Evolutionary conservation across 768 basidiomycete species (phyloP).

Genomic region (Mycena sanguinolenta): DNA sequence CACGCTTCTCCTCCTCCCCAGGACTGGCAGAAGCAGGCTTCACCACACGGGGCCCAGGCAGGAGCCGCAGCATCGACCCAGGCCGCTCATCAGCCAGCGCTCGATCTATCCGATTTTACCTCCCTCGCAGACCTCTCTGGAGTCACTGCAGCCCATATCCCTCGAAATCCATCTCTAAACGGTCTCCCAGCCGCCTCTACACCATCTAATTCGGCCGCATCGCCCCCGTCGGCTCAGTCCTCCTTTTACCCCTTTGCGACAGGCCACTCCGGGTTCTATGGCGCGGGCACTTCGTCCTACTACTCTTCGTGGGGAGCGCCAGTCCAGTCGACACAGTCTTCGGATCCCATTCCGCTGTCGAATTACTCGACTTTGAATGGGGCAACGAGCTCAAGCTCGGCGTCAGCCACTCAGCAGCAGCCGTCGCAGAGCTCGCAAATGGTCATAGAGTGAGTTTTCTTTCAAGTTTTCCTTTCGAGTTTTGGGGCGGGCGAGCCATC

Average conservation of each 20-base stretch:
- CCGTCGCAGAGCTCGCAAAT: slow-evolving; percentile 50
- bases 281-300: slow-evolving; percentile 22
- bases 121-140: slow-evolving; percentile 57
- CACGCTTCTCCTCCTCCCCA: slow-evolving; percentile 45
- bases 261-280: slow-evolving; percentile 48
- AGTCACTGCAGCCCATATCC: slow-evolving; percentile 43
- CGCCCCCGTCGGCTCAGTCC: slow-evolving; percentile 42
- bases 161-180: slow-evolving; percentile 62
- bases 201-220: slow-evolving; percentile 43
- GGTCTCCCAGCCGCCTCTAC: slow-evolving; percentile 72
- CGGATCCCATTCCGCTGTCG: slow-evolving; percentile 37
- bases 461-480: slow-evolving; percentile 20
- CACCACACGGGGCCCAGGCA: slow-evolving; percentile 29
- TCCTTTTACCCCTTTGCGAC: slow-evolving; percentile 57
- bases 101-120: slow-evolving; percentile 60
- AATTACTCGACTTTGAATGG: slow-evolving; percentile 36
- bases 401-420: slow-evolving; percentile 41
- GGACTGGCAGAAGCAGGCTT: slow-evolving; percentile 59
- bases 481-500: not conserved
- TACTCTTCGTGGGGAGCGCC: slow-evolving; percentile 40
- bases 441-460: slow-evolving; percentile 81
- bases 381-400: slow-evolving; percentile 44
- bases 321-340: slow-evolving; percentile 41
- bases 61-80: slow-evolving; percentile 40
- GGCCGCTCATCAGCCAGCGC: slow-evolving; percentile 41